These are phyloP conservation scores for Hypericum androsaemum DNA, from an alignment of 345 rosid species.

Conservation along the genomic window DNA sequence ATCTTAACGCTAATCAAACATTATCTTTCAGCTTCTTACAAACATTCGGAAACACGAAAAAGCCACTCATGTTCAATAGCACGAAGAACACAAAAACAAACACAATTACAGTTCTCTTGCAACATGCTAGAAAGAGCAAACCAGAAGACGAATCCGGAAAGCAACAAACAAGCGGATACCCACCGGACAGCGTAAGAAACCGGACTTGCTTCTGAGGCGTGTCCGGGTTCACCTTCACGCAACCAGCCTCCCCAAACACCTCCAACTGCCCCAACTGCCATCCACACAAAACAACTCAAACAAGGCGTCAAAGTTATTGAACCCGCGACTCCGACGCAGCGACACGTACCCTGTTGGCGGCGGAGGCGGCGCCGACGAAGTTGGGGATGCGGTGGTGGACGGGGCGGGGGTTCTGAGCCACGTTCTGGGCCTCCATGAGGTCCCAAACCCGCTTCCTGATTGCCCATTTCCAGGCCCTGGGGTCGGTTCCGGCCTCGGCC, in stretches of 20 bases:
- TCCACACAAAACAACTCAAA: background rate
- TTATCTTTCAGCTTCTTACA: too few relatives aligned
- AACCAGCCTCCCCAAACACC: constrained; percentile 42
- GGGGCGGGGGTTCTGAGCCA: constrained; percentile 74
- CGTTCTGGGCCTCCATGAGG: constrained; percentile 61
- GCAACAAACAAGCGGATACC: background rate
- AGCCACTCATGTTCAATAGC: background rate
- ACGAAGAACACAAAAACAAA: background rate
- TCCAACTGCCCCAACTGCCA: constrained; percentile 54
- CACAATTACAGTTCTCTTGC: background rate
- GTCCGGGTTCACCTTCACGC: constrained; percentile 88
- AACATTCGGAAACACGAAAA: background rate
- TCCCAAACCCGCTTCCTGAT: constrained; percentile 80
- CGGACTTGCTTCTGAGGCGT: constrained; percentile 94
- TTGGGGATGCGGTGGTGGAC: constrained; percentile 92
- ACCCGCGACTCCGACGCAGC: too few relatives aligned
- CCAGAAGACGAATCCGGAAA: constrained; percentile 11
- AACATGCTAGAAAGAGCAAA: background rate
- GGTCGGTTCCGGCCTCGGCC: constrained; percentile 28
- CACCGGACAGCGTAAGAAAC: constrained; percentile 73
- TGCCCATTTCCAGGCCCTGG: constrained; percentile 88
- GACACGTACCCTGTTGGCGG: constrained; percentile 44
- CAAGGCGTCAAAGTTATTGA: background rate
- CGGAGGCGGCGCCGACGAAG: constrained; percentile 68
- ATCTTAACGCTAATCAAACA: too few relatives aligned